These are phyloP conservation scores for Amaranthus cruentus DNA, from an alignment of 148 eudicot genomes.

Conservation along the genomic window DNA sequence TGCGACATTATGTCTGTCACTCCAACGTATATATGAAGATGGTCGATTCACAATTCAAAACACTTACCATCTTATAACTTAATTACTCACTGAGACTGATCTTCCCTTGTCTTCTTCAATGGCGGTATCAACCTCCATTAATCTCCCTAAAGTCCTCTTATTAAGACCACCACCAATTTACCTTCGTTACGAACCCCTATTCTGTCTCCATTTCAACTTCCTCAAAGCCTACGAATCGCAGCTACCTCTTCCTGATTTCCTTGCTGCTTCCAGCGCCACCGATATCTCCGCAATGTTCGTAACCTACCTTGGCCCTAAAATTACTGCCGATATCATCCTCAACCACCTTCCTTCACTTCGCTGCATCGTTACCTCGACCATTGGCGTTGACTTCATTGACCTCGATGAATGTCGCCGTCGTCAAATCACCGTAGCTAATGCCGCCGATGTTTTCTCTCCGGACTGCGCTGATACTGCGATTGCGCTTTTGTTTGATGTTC, in stretches of 20 bases:
- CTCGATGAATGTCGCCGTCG: constrained; percentile 67
- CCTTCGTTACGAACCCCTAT: constrained; percentile 22
- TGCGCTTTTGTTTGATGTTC: constrained; percentile 51
- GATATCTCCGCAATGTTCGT: constrained; percentile 32
- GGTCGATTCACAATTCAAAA: not conserved
- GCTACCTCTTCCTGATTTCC: constrained; percentile 29
- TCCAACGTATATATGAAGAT: no score
- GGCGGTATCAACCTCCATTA: not conserved
- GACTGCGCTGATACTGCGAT: constrained; percentile 73
- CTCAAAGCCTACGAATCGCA: constrained; percentile 48
- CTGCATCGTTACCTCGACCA: constrained; percentile 51
- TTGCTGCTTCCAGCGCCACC: constrained; percentile 23
- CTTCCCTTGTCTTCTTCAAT: not conserved
- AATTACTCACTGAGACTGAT: not conserved
- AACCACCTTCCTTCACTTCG: constrained; percentile 47
- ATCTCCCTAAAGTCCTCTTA: constrained; percentile 43
- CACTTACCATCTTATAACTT: no score
- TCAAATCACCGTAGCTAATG: constrained; percentile 45
- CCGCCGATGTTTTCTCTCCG: constrained; percentile 31
- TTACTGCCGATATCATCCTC: constrained; percentile 35
- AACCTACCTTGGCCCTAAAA: constrained; percentile 16
- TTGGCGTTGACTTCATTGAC: constrained; percentile 61
- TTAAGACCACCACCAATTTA: constrained; percentile 41
- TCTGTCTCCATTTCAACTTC: constrained; percentile 37
- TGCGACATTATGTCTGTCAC: no score